A percentile compares a stretch with the other conserved stretches of the same genome.
Conservation (phyloP, 441 rosid species). For the Erodium moschatum region DNA sequence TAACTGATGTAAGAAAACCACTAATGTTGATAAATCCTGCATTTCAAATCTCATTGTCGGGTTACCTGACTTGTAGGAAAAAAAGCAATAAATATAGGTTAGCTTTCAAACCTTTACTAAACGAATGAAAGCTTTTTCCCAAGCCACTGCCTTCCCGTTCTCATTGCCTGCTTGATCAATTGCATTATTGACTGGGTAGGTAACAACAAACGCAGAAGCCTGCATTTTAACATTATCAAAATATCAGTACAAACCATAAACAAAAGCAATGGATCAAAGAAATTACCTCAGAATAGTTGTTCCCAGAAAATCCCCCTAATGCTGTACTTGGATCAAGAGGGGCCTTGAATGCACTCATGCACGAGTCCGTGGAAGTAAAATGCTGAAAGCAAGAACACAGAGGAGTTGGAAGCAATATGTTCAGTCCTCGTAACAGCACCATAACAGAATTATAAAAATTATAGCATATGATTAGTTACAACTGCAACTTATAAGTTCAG, state of each 20-base stretch:
- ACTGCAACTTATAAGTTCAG: too few relatives aligned
- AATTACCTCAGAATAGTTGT: constrained; percentile 56
- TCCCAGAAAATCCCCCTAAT: constrained; percentile 62
- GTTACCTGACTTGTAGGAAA: neutral
- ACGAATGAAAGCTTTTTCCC: constrained; percentile 64
- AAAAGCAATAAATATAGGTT: constrained; percentile 14
- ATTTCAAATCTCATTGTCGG: neutral
- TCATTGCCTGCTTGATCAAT: constrained; percentile 40
- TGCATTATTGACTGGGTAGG: constrained; percentile 65
- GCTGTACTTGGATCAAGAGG: constrained; percentile 74
- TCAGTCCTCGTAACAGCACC: too few relatives aligned
- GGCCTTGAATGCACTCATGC: constrained; percentile 64
- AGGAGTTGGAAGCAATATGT: too few relatives aligned
- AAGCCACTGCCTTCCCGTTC: constrained; percentile 59
- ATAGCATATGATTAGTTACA: too few relatives aligned
- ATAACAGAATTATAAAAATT: too few relatives aligned
- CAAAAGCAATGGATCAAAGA: constrained; percentile 23
- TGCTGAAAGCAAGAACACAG: constrained; percentile 35
- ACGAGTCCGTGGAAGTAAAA: constrained; percentile 54
- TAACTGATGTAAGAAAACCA: neutral
- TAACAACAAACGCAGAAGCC: constrained; percentile 67
- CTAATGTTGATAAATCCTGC: constrained; percentile 4
- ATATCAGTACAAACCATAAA: constrained; percentile 20
- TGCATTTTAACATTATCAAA: constrained; percentile 31
- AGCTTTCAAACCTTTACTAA: constrained; percentile 46